Percentiles rank a stretch among this genome's conserved stretches.
Evolutionary conservation across 139 green algal genomes (phyloP).

Genomic region (Chlamydomonas sp.): DNA sequence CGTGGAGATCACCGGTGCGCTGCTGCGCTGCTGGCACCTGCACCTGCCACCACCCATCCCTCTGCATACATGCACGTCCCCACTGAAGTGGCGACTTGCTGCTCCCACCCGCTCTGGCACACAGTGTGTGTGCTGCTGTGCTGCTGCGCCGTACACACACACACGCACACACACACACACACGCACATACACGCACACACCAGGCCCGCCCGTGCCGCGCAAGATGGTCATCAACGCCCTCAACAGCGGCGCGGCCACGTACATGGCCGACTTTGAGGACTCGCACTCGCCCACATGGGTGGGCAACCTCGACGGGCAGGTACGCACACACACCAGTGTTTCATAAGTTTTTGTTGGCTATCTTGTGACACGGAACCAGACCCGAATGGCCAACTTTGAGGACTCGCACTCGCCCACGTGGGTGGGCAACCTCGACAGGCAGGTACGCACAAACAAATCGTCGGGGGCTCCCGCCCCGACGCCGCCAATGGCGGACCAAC

Average conservation of each 20-base stretch:
- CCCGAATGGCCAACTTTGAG: slow-evolving; percentile 86
- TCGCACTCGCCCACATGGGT: slow-evolving; percentile 74
- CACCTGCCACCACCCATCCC: neutral
- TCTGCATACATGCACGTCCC: neutral
- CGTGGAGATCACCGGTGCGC: slow-evolving; percentile 77
- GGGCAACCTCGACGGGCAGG: slow-evolving; percentile 65
- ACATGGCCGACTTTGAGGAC: slow-evolving; percentile 86
- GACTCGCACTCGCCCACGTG: slow-evolving; percentile 79
- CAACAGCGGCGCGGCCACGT: slow-evolving; percentile 72
- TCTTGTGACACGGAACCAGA: too few relatives aligned
- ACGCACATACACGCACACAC: too few relatives aligned
- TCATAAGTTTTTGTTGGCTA: too few relatives aligned
- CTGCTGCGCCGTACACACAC: too few relatives aligned
- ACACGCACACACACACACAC: too few relatives aligned
- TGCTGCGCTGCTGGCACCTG: too few relatives aligned
- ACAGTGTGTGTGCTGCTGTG: neutral
- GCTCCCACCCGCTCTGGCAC: neutral
- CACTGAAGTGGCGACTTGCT: too few relatives aligned
- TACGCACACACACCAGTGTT: too few relatives aligned
- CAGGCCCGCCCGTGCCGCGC: slow-evolving; percentile 58
- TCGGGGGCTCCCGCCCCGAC: too few relatives aligned
- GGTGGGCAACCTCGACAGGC: slow-evolving; percentile 64
- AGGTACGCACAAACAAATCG: too few relatives aligned
- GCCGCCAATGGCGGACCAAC: too few relatives aligned
- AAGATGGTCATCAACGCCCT: slow-evolving; percentile 93